Percentiles rank a stretch among this genome's conserved stretches.
phyloP scores from a whole-genome alignment of 345 rosid species.

The Durio zibethinus region DNA sequence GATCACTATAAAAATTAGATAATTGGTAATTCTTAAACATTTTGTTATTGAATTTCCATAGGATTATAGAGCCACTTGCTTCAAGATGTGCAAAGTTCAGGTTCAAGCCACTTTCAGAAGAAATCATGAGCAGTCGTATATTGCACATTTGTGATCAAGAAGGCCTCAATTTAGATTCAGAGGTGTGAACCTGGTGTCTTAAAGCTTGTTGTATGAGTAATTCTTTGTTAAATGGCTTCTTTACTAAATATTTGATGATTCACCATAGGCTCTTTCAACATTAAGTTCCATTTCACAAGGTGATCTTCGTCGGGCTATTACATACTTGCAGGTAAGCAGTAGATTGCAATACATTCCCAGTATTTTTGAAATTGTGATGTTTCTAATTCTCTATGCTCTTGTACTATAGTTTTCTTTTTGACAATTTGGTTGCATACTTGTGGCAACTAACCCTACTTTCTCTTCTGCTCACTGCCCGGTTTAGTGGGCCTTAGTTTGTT shows the following conservation, averaged over 20 bases:
- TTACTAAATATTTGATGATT: constrained; percentile 13
- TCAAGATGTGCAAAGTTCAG: constrained; percentile 99
- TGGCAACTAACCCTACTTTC: background rate
- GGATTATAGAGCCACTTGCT: constrained; percentile 99
- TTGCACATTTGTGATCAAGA: constrained; percentile 84
- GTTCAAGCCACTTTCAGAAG: constrained; percentile 95
- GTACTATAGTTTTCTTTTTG: background rate
- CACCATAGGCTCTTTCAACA: constrained; percentile 71
- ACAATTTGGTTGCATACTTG: background rate
- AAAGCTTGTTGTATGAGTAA: constrained; percentile 16
- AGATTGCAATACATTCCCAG: background rate
- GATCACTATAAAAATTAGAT: background rate
- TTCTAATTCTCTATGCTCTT: background rate
- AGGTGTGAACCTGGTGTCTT: constrained; percentile 43
- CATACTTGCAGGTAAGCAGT: constrained; percentile 73
- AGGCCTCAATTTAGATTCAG: constrained; percentile 65
- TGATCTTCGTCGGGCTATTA: constrained; percentile 96
- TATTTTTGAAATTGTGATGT: background rate
- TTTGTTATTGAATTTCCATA: constrained; percentile 25
- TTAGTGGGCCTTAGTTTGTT: background rate
- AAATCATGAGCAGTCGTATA: constrained; percentile 77
- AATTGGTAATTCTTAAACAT: constrained; percentile 7
- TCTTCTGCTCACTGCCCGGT: background rate
- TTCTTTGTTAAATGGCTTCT: background rate
- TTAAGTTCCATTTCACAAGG: constrained; percentile 89